A percentile compares a stretch with the other conserved stretches of the same genome.
phyloP scores from a whole-genome alignment of 148 eudicot species.

The Cornus controversa region DNA sequence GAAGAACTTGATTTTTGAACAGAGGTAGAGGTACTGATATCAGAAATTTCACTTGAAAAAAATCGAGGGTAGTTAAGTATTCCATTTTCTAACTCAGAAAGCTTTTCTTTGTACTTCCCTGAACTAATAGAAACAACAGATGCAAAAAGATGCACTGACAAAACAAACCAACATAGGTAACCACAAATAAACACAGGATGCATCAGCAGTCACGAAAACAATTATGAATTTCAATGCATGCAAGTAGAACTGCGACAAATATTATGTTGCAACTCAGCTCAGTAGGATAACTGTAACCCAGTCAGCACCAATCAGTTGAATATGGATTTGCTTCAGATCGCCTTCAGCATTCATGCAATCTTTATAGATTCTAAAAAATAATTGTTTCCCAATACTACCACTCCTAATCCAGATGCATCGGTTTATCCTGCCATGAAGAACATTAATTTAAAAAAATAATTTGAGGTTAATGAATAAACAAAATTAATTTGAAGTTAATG shows the following conservation, averaged over 20 bases:
- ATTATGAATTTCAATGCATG: conserved; percentile 10
- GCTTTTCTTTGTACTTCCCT: conserved; percentile 20
- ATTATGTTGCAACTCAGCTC: conserved; percentile 6
- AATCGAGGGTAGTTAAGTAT: conserved; percentile 14
- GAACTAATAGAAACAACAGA: conserved; percentile 26
- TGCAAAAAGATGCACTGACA: conserved; percentile 31
- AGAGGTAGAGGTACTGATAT: background rate
- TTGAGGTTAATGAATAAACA: conserved; percentile 4
- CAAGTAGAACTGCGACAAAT: conserved; percentile 9
- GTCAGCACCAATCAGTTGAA: conserved; percentile 4
- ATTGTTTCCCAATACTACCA: background rate
- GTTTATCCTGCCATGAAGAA: conserved; percentile 14
- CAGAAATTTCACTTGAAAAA: conserved; percentile 6
- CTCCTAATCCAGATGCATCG: background rate
- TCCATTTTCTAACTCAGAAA: conserved; percentile 18
- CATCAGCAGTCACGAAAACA: conserved; percentile 40
- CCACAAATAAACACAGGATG: conserved; percentile 34
- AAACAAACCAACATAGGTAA: conserved; percentile 44
- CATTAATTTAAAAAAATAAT: background rate
- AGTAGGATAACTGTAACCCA: conserved; percentile 8
- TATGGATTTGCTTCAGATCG: conserved; percentile 1
- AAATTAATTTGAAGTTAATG: background rate
- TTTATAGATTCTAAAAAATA: background rate
- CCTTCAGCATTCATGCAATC: background rate
- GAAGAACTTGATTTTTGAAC: conserved; percentile 14